phyloP scores from a whole-genome alignment of 2,329 filamentous ascomycete species.

The Hymenoscyphus linearis region DNA sequence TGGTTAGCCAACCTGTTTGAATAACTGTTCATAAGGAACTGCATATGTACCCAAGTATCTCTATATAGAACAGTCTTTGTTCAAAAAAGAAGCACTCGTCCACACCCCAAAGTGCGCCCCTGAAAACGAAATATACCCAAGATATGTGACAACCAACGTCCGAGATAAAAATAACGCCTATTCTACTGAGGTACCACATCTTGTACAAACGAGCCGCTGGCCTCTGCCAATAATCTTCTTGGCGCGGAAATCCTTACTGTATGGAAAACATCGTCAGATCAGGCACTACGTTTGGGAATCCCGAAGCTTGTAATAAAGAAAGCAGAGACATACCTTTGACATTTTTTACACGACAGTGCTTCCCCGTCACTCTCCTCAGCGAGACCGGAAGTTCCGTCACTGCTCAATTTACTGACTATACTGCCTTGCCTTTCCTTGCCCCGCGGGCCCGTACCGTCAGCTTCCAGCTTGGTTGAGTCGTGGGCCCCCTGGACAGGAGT shows the following conservation, averaged over 20 bases:
- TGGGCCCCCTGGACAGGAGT: not conserved
- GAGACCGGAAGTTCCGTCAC: slow-evolving; percentile 36
- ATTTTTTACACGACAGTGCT: slow-evolving; percentile 50
- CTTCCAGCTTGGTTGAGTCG: slow-evolving; percentile 17
- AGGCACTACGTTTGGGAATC: not conserved
- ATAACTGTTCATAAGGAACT: too few species aligned
- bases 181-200: slow-evolving; percentile 39
- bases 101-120: too few species aligned
- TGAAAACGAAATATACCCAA: too few species aligned
- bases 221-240: slow-evolving; percentile 47
- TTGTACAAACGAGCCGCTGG: slow-evolving; percentile 56
- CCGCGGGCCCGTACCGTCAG: slow-evolving; percentile 15
- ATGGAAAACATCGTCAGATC: not conserved
- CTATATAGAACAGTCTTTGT: too few species aligned
- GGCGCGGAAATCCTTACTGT: slow-evolving; percentile 55
- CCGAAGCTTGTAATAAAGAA: not conserved
- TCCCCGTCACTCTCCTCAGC: slow-evolving; percentile 44
- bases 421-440: slow-evolving; percentile 19
- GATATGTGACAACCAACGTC: too few species aligned
- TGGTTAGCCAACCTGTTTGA: too few species aligned
- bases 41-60: too few species aligned
- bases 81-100: too few species aligned
- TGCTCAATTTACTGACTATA: slow-evolving; percentile 50
- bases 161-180: slow-evolving; percentile 1
- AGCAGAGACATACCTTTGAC: slow-evolving; percentile 34